Percentiles rank a stretch among this genome's conserved stretches.
phyloP scores from a whole-genome alignment of 768 basidiomycete genomes.

The Saitozyma podzolica region DNA sequence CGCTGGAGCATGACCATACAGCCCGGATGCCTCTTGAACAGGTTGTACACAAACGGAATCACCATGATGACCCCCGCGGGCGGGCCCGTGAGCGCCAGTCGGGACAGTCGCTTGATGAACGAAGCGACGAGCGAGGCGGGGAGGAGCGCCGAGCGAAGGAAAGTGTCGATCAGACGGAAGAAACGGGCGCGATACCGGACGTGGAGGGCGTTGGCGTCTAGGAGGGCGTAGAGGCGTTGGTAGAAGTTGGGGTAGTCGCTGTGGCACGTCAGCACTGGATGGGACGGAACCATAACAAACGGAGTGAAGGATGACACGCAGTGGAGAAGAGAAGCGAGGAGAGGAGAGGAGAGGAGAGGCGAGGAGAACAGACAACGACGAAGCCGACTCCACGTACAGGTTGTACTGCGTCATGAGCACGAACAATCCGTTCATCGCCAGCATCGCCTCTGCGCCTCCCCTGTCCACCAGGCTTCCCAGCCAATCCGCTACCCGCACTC shows the following conservation, averaged over 20 bases:
- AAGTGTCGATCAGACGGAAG: conserved; percentile 86
- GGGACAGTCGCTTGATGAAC: conserved; percentile 86
- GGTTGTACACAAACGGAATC: conserved; percentile 91
- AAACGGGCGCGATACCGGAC: conserved; percentile 91
- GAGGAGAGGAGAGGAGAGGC: background rate
- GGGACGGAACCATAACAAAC: background rate
- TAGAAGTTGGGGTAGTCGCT: conserved; percentile 98
- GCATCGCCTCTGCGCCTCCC: conserved; percentile 80
- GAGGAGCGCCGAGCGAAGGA: conserved; percentile 86
- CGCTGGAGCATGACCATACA: conserved; percentile 93
- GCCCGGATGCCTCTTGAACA: conserved; percentile 85
- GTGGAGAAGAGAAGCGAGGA: too few species aligned
- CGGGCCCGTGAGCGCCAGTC: conserved; percentile 78
- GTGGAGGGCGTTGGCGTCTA: conserved; percentile 84
- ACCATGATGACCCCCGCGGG: conserved; percentile 87
- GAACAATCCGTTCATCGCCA: conserved; percentile 89
- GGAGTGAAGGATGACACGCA: too few species aligned
- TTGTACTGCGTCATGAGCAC: conserved; percentile 89
- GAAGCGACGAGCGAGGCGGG: conserved; percentile 89
- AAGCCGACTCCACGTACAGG: conserved; percentile 61
- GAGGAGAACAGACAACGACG: too few species aligned
- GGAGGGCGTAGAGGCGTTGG: conserved; percentile 81
- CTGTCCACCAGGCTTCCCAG: conserved; percentile 39
- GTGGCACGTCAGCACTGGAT: conserved; percentile 1
- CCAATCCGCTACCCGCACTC: conserved; percentile 51